Conservation (phyloP, 2,329 filamentous ascomycete genomes). For the Talaromyces sp. region DNA sequence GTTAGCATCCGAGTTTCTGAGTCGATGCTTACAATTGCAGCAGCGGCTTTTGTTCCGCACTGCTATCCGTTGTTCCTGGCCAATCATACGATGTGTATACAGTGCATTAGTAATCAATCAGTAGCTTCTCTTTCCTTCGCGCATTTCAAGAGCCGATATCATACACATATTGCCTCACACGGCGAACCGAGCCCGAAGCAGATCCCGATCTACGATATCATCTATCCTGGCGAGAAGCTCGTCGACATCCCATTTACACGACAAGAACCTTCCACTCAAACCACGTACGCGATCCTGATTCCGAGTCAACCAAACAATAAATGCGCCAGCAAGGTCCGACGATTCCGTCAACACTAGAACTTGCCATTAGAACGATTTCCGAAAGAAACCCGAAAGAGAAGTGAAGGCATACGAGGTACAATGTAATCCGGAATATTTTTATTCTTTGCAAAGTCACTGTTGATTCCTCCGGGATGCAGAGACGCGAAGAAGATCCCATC, state of each 20-base stretch:
- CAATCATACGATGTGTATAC: background rate
- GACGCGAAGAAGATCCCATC: conserved; percentile 27
- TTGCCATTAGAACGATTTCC: background rate
- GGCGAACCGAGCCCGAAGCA: conserved; percentile 19
- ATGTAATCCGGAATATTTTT: conserved; percentile 29
- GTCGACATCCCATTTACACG: conserved; percentile 25
- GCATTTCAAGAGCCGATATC: background rate
- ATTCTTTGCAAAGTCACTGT: conserved; percentile 35
- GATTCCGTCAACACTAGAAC: conserved; percentile 26
- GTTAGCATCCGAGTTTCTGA: background rate
- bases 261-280: conserved; percentile 25
- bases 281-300: conserved; percentile 18
- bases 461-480: conserved; percentile 40
- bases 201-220: conserved; percentile 25
- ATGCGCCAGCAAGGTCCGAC: conserved; percentile 27
- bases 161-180: conserved; percentile 7
- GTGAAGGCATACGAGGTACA: conserved; percentile 17
- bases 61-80: background rate
- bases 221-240: conserved; percentile 23
- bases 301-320: conserved; percentile 28
- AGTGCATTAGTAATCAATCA: background rate
- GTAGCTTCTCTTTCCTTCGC: background rate
- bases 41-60: background rate
- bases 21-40: conserved; percentile 2
- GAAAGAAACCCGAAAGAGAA: background rate